These are phyloP conservation scores for Monosporozyma solicola DNA, from an alignment of 805 yeast species.

Conservation along the genomic window DNA sequence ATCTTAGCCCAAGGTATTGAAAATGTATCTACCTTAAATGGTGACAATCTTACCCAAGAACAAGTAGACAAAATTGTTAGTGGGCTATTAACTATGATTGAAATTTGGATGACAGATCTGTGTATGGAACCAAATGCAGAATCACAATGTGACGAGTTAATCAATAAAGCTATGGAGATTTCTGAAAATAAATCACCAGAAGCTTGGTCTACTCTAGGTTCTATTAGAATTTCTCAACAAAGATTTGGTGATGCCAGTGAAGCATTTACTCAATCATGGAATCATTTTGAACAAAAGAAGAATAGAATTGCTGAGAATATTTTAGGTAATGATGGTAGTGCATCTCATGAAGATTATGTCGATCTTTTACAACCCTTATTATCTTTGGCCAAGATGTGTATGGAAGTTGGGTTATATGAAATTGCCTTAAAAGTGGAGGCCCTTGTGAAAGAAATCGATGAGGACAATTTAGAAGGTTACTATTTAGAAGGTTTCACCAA, in stretches of 20 bases:
- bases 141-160: constrained; percentile 60
- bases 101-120: constrained; percentile 95
- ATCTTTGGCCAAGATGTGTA: constrained; percentile 61
- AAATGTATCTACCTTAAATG: constrained; percentile 20
- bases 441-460: constrained; percentile 69
- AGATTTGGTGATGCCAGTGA: constrained; percentile 59
- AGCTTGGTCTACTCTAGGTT: constrained; percentile 71
- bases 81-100: constrained; percentile 78
- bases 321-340: constrained; percentile 24
- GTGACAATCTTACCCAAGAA: constrained; percentile 28
- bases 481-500: constrained; percentile 78
- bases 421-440: constrained; percentile 55
- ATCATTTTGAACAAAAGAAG: constrained; percentile 48
- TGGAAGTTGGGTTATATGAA: constrained; percentile 70
- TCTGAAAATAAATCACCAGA: constrained; percentile 59
- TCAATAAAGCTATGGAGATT: constrained; percentile 52
- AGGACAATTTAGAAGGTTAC: constrained; percentile 69
- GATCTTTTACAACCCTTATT: constrained; percentile 67
- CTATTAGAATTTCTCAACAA: constrained; percentile 85
- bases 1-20: constrained; percentile 56
- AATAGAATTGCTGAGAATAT: constrained; percentile 36
- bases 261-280: constrained; percentile 67
- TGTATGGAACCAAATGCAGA: constrained; percentile 94
- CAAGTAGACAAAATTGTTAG: constrained; percentile 55
- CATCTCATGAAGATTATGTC: constrained; percentile 38